Conservation (phyloP, 208 protist species). For the Ichthyophonus hoferi region DNA sequence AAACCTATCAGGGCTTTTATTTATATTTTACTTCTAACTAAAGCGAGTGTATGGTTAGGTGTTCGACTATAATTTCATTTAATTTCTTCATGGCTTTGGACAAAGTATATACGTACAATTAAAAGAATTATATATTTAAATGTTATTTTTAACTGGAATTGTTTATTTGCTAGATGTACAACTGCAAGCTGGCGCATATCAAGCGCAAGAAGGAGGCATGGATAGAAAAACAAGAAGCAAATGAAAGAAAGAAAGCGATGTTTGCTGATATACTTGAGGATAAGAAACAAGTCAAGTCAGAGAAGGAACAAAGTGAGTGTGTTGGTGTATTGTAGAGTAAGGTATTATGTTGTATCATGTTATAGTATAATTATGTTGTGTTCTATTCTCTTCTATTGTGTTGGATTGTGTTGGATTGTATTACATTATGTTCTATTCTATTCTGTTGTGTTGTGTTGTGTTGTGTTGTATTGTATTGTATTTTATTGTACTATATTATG, state of each 20-base stretch:
- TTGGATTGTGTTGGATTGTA: neutral
- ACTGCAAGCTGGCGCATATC: conserved; percentile 13
- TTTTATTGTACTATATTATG: no score
- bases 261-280: conserved; percentile 36
- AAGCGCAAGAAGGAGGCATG: conserved; percentile 33
- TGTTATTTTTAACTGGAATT: no score
- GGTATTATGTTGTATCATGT: neutral
- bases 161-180: neutral
- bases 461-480: no score
- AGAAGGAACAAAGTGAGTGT: neutral
- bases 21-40: no score
- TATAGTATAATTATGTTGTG: neutral
- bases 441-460: neutral
- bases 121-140: no score
- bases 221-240: conserved; percentile 5
- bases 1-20: no score
- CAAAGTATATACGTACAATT: no score
- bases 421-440: neutral
- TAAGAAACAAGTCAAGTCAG: neutral
- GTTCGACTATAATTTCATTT: no score
- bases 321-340: neutral
- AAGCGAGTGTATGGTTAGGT: no score
- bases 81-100: no score
- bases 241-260: conserved; percentile 29
- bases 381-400: neutral